These are phyloP conservation scores for Thermochaetoides thermophila DNA, from an alignment of 495 filamentous ascomycete genomes.

Conservation along the genomic window DNA sequence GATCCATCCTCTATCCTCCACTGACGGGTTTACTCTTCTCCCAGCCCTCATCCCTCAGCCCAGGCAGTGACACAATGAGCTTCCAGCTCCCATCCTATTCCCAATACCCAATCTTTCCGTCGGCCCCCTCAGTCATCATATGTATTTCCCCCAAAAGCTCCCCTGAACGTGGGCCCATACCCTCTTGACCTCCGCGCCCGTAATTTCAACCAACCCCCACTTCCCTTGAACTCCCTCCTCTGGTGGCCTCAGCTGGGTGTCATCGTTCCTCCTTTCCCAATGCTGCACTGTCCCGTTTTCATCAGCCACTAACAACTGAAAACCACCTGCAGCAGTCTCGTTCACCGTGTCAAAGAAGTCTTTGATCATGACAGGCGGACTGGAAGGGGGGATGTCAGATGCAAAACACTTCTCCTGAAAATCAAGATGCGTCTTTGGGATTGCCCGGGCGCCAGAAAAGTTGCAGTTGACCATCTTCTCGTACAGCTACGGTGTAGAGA, in stretches of 20 bases:
- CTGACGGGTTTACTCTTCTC: too few species aligned
- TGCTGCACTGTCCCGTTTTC: constrained; percentile 11
- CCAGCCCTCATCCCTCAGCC: too few species aligned
- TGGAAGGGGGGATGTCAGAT: constrained; percentile 2
- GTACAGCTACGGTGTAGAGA: constrained; percentile 11
- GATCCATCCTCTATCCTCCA: too few species aligned
- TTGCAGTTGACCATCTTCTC: constrained; percentile 7
- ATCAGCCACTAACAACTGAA: constrained; percentile 8
- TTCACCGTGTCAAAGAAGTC: constrained; percentile 6
- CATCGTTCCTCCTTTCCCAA: constrained; percentile 6
- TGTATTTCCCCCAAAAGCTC: constrained; percentile 6
- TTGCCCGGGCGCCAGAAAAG: constrained; percentile 8
- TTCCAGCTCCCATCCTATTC: constrained; percentile 5
- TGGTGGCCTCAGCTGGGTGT: background rate
- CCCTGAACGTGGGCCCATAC: constrained; percentile 11
- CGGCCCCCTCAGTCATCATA: constrained; percentile 4
- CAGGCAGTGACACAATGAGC: too few species aligned
- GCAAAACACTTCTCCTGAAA: constrained; percentile 9
- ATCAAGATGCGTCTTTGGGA: constrained; percentile 1
- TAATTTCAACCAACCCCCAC: constrained; percentile 7
- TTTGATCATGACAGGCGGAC: constrained; percentile 11
- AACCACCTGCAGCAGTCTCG: constrained; percentile 6
- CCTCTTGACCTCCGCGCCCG: constrained; percentile 2
- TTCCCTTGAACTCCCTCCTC: constrained; percentile 2
- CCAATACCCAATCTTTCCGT: constrained; percentile 4